Evolutionary conservation across 164 flowering plant genomes (phyloP).

Genomic region (Umbellularia californica): DNA sequence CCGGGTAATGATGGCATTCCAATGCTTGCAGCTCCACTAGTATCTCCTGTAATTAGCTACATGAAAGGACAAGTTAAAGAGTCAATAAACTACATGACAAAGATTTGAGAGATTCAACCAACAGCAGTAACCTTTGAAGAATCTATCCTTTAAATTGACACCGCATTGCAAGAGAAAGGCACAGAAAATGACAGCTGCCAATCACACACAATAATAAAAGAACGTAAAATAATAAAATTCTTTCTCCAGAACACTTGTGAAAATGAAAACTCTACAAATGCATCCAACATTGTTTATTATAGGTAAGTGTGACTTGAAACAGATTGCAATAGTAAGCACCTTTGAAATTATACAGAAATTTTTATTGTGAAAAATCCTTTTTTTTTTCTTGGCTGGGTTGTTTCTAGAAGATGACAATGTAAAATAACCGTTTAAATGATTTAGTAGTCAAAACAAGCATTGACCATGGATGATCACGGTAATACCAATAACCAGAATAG

Average conservation of each 20-base stretch:
- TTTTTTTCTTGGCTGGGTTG: too few species aligned
- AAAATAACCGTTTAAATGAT: too few species aligned
- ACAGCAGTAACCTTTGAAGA: neutral
- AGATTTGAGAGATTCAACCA: neutral
- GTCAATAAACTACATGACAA: neutral
- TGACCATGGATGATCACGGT: too few species aligned
- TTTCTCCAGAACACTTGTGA: neutral
- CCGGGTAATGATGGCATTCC: constrained; percentile 64
- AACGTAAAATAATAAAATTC: neutral
- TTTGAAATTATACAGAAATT: too few species aligned
- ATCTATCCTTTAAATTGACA: neutral
- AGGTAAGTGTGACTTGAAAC: too few species aligned
- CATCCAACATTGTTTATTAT: too few species aligned
- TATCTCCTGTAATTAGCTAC: constrained; percentile 59
- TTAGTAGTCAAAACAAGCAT: too few species aligned
- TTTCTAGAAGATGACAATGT: too few species aligned
- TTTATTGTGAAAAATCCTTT: too few species aligned
- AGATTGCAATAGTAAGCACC: too few species aligned
- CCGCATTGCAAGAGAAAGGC: neutral
- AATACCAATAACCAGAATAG: too few species aligned
- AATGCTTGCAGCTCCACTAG: constrained; percentile 29
- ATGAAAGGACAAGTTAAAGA: neutral
- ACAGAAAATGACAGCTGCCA: neutral
- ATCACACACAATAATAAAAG: neutral
- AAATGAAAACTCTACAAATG: too few species aligned